Conservation (phyloP, 2,329 filamentous ascomycete genomes). For the Fusarium illudens region DNA sequence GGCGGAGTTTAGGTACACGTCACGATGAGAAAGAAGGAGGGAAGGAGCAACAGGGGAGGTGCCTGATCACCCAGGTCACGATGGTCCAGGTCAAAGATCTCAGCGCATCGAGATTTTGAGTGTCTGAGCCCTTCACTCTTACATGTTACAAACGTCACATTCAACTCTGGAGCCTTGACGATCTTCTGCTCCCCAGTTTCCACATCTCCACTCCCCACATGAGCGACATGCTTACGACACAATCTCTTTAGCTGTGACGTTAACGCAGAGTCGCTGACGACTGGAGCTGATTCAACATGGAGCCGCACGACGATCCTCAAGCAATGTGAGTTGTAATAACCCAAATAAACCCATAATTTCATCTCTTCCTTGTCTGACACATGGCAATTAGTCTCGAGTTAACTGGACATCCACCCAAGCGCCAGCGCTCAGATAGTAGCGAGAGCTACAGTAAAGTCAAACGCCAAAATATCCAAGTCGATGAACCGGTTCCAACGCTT, state of each 20-base stretch:
- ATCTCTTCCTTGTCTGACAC: constrained; percentile 19
- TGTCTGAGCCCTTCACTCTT: constrained; percentile 8
- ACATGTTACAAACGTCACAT: constrained; percentile 28
- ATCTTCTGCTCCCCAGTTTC: constrained; percentile 8
- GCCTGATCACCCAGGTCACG: constrained; percentile 16
- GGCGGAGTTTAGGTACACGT: constrained; percentile 29
- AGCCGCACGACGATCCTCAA: constrained; percentile 22
- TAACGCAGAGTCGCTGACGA: constrained; percentile 25
- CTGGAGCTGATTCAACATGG: constrained; percentile 30
- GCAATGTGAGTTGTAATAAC: constrained; percentile 27
- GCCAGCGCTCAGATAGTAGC: constrained; percentile 11
- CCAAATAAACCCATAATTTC: constrained; percentile 28
- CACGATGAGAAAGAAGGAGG: constrained; percentile 14
- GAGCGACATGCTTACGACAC: constrained; percentile 19
- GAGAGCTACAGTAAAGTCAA: constrained; percentile 9
- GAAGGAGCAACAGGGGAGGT: constrained; percentile 18
- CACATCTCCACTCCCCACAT: constrained; percentile 33
- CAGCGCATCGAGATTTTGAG: constrained; percentile 32
- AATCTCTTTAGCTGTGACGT: constrained; percentile 28
- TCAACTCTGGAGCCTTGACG: constrained; percentile 12
- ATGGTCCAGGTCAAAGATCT: constrained; percentile 14
- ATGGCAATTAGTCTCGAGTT: constrained; percentile 24
- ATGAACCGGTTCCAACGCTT: constrained; percentile 11
- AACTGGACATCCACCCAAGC: constrained; percentile 24
- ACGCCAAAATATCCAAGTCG: constrained; percentile 20